These are phyloP conservation scores for Aechmea fasciata DNA, from an alignment of 176 grass and related monocot species.

Conservation along the genomic window DNA sequence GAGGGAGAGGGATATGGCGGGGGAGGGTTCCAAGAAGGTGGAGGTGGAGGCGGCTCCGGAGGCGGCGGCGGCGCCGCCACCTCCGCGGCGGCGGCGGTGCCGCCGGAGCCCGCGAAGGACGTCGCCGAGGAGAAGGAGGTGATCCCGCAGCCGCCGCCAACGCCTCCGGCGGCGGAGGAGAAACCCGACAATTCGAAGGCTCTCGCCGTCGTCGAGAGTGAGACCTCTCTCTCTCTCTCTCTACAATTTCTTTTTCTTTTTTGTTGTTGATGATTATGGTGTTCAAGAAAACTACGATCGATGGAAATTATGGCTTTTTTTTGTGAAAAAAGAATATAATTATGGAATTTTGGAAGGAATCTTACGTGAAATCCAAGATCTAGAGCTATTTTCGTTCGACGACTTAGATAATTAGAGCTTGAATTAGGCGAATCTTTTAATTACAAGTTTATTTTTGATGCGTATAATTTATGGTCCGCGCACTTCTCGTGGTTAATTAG, in stretches of 20 bases:
- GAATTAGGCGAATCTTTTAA: too few species aligned
- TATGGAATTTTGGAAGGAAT: too few species aligned
- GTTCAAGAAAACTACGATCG: background rate
- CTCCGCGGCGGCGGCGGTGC: constrained; percentile 9
- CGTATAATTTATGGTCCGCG: too few species aligned
- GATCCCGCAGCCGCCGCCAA: constrained; percentile 34
- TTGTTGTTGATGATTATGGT: background rate
- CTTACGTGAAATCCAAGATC: too few species aligned
- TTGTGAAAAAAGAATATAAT: too few species aligned
- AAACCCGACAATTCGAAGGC: constrained; percentile 60
- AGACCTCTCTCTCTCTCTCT: constrained; percentile 17
- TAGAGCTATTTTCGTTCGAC: too few species aligned
- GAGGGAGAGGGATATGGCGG: background rate
- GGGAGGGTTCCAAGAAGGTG: background rate
- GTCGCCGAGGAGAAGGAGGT: constrained; percentile 88
- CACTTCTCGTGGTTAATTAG: too few species aligned
- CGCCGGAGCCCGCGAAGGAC: constrained; percentile 51
- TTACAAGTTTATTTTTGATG: too few species aligned
- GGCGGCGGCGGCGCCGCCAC: constrained; percentile 28
- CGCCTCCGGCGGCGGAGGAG: constrained; percentile 35
- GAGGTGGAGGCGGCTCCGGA: constrained; percentile 76
- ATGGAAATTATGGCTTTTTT: background rate
- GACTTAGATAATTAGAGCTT: too few species aligned
- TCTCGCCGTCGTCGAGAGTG: constrained; percentile 62
- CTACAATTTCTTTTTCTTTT: background rate